phyloP scores from a whole-genome alignment of 2,329 filamentous ascomycete genomes.

The Botrytis squamosa region DNA sequence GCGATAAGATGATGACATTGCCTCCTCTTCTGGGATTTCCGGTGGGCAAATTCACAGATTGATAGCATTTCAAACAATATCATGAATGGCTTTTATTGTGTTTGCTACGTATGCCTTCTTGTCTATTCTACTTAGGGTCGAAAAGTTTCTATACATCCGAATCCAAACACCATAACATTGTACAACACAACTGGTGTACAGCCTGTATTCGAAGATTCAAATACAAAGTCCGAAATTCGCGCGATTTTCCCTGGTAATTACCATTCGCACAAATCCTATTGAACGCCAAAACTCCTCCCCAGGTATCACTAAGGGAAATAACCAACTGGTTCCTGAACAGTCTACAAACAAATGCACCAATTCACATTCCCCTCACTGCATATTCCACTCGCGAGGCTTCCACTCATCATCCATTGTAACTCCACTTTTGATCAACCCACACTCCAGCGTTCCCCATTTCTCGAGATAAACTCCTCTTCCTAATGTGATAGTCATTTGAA shows the following conservation, averaged over 20 bases:
- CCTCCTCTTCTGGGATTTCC: not conserved
- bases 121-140: not conserved
- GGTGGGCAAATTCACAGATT: not conserved
- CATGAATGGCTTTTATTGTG: not conserved
- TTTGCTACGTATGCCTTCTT: not conserved
- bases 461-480: constrained; percentile 44
- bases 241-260: not conserved
- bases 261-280: not conserved
- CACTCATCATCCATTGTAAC: constrained; percentile 47
- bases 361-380: not conserved
- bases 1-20: not conserved
- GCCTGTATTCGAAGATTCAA: no score
- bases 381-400: constrained; percentile 34
- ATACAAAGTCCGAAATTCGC: not conserved
- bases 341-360: not conserved
- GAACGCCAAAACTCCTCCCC: not conserved
- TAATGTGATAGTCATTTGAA: constrained; percentile 48
- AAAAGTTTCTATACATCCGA: not conserved
- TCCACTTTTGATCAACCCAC: constrained; percentile 42
- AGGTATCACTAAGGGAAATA: not conserved
- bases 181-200: not conserved
- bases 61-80: not conserved
- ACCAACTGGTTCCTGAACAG: not conserved
- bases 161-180: not conserved
- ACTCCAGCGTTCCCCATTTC: constrained; percentile 50